Evolutionary conservation across 345 rosid species (phyloP).

Genomic region (Lenwebbia sp.): DNA sequence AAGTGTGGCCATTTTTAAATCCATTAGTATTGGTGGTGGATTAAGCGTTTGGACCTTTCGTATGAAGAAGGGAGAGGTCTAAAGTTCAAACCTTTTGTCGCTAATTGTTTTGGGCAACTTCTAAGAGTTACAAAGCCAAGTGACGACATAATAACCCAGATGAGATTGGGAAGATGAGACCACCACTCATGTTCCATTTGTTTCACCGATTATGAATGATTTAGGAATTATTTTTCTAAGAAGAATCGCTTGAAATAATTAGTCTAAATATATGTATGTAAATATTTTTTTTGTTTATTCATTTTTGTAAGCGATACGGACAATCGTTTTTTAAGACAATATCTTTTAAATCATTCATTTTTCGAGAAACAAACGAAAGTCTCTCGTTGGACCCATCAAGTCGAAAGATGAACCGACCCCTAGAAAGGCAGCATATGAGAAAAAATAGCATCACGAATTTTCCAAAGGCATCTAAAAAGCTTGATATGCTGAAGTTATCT

Average conservation of each 20-base stretch:
- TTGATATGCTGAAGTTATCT: neutral
- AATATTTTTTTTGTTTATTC: neutral
- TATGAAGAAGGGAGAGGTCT: neutral
- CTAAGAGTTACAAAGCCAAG: neutral
- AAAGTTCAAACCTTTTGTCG: neutral
- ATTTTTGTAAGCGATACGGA: neutral
- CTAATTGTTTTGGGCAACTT: neutral
- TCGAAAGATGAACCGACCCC: neutral
- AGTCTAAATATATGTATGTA: neutral
- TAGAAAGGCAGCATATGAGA: neutral
- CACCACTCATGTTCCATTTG: neutral
- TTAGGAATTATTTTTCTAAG: neutral
- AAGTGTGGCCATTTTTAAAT: neutral
- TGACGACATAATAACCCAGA: neutral
- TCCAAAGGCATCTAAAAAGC: neutral
- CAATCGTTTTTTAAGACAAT: fast-evolving
- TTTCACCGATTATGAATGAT: neutral
- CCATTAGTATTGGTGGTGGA: neutral
- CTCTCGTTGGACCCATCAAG: neutral
- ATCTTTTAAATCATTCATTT: neutral
- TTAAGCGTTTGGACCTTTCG: neutral
- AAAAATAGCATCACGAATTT: neutral
- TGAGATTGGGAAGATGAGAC: neutral
- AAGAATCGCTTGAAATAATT: neutral
- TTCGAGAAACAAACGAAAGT: neutral